Percentiles rank a stretch among this genome's conserved stretches.
These are phyloP conservation scores for Isatis tinctoria DNA, from an alignment of 345 rosid genomes.

Conservation along the genomic window DNA sequence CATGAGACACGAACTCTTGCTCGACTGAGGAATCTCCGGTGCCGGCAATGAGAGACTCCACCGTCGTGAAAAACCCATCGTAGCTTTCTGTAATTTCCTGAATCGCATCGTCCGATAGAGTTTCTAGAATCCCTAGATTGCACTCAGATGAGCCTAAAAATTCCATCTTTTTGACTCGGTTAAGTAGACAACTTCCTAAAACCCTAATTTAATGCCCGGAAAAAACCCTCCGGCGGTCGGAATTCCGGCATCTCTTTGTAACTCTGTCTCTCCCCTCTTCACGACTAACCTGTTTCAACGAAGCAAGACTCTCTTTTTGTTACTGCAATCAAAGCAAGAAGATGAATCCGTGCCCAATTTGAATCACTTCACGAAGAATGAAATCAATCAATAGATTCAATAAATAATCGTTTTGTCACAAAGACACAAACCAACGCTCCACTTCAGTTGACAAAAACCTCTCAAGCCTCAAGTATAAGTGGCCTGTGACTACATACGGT, in stretches of 20 bases:
- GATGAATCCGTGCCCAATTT: not conserved
- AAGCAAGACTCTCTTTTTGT: not conserved
- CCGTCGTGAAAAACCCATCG: constrained; percentile 51
- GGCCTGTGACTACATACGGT: not conserved
- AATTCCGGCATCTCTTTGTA: not conserved
- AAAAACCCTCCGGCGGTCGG: not conserved
- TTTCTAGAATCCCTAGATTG: constrained; percentile 48
- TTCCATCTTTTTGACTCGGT: constrained; percentile 38
- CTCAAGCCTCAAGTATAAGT: not conserved
- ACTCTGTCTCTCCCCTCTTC: not conserved
- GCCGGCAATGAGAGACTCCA: constrained; percentile 51
- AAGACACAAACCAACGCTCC: not conserved
- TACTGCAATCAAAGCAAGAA: not conserved
- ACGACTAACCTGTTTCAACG: not conserved
- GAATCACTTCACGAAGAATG: not conserved
- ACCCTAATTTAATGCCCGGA: not conserved
- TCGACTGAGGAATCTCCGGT: constrained; percentile 37
- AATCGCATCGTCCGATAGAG: constrained; percentile 46
- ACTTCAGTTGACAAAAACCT: not conserved
- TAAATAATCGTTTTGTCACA: not conserved
- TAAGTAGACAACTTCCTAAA: not conserved
- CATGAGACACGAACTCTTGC: constrained; percentile 47
- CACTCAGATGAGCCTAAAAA: constrained; percentile 34
- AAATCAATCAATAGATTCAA: not conserved
- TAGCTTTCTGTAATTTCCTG: constrained; percentile 57